Evolutionary conservation across 1,284 basidiomycete genomes (phyloP).

Genomic region (Ceratobasidium sp.): DNA sequence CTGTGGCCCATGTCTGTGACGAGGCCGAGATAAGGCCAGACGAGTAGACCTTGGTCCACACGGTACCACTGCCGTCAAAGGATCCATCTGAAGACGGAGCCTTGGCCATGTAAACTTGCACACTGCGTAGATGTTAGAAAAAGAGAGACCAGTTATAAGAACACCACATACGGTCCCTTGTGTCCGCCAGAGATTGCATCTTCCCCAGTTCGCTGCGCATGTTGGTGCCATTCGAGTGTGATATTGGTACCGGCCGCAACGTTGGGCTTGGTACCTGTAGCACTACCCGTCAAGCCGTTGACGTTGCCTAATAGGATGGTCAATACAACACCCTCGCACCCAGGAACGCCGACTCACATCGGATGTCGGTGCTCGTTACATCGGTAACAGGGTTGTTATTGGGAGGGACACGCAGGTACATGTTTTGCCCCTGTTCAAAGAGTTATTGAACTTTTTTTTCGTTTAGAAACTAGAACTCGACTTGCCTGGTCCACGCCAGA

Average conservation of each 20-base stretch:
- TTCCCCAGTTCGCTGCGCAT: slow-evolving; percentile 61
- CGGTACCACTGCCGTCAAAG: slow-evolving; percentile 58
- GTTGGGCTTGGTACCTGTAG: slow-evolving; percentile 51
- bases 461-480: neutral
- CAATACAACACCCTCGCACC: neutral
- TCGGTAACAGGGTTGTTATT: slow-evolving; percentile 63
- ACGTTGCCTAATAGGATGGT: slow-evolving; percentile 51
- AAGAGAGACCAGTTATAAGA: no score
- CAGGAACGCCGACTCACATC: slow-evolving; percentile 45
- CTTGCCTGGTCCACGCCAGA: slow-evolving; percentile 54
- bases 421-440: slow-evolving; percentile 53
- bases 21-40: slow-evolving; percentile 56
- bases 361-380: slow-evolving; percentile 57
- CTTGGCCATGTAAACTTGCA: slow-evolving; percentile 58
- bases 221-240: slow-evolving; percentile 58
- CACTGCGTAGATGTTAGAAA: slow-evolving; percentile 19
- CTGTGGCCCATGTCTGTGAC: slow-evolving; percentile 56
- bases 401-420: slow-evolving; percentile 57
- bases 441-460: neutral
- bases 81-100: slow-evolving; percentile 55
- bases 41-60: slow-evolving; percentile 63
- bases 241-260: slow-evolving; percentile 54
- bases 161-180: slow-evolving; percentile 55
- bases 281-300: slow-evolving; percentile 55
- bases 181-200: slow-evolving; percentile 61